A percentile compares a stretch with the other conserved stretches of the same genome.
phyloP scores from a whole-genome alignment of 805 yeast species.

The Debaryomyces castellii region DNA sequence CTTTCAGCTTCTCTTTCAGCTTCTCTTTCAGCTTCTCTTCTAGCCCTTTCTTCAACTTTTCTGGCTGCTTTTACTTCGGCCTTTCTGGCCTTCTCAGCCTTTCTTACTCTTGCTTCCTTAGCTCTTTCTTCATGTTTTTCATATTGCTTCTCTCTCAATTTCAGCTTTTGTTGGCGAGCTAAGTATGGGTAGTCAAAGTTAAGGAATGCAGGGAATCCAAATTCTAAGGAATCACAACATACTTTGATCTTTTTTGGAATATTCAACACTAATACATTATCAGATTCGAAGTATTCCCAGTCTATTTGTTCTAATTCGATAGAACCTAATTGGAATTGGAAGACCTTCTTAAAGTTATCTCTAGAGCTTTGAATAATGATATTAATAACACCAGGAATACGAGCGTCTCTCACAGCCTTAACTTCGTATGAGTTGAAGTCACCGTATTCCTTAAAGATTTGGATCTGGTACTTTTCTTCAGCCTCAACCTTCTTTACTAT shows the following conservation, averaged over 20 bases:
- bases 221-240: conserved; percentile 5
- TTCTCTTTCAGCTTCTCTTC: conserved; percentile 2
- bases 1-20: conserved; percentile 2
- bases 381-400: conserved; percentile 14
- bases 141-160: conserved; percentile 2
- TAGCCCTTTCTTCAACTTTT: conserved; percentile 4
- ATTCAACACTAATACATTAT: conserved; percentile 34
- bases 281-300: conserved; percentile 30
- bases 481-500: conserved; percentile 36
- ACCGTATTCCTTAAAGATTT: conserved; percentile 34
- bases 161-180: not conserved
- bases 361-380: conserved; percentile 19
- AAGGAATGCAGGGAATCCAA: conserved; percentile 7
- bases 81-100: conserved; percentile 3
- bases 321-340: conserved; percentile 24
- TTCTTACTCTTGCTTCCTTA: not conserved
- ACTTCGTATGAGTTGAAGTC: conserved; percentile 35
- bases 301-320: conserved; percentile 31
- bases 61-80: conserved; percentile 2
- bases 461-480: conserved; percentile 34
- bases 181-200: not conserved
- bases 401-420: conserved; percentile 15
- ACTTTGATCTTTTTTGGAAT: conserved; percentile 27
- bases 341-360: conserved; percentile 31
- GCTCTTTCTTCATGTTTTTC: conserved; percentile 2